These are phyloP conservation scores for Eutrema heterophyllum DNA, from an alignment of 345 rosid species.

Conservation along the genomic window DNA sequence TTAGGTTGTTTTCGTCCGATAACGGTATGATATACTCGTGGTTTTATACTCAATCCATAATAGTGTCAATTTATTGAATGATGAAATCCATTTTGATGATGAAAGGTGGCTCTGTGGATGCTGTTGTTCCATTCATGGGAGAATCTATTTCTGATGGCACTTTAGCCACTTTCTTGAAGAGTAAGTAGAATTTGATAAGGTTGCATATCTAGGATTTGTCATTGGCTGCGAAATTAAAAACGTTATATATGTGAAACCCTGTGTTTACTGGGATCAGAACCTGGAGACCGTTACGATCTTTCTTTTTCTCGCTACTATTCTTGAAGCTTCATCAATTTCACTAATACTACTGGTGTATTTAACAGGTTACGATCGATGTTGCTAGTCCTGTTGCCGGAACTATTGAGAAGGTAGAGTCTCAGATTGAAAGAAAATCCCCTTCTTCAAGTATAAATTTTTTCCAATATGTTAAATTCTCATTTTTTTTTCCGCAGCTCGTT, in stretches of 20 bases:
- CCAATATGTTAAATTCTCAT: neutral
- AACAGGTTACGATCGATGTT: conserved; percentile 68
- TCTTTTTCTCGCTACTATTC: neutral
- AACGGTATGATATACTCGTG: conserved; percentile 15
- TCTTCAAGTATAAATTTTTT: neutral
- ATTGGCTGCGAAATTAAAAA: neutral
- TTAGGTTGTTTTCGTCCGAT: conserved; percentile 30
- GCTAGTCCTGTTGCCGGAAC: conserved; percentile 65
- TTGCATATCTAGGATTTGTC: neutral
- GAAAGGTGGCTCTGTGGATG: conserved; percentile 58
- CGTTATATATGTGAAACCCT: neutral
- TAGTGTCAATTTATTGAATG: neutral
- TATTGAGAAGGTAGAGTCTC: conserved; percentile 44
- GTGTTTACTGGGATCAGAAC: conserved; percentile 44
- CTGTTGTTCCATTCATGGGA: conserved; percentile 84
- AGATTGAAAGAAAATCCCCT: neutral
- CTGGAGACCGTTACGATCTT: conserved; percentile 67
- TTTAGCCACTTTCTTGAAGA: conserved; percentile 58
- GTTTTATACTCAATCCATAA: neutral
- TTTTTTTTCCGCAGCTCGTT: conserved; percentile 34
- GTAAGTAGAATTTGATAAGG: conserved; percentile 38
- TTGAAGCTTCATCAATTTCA: neutral
- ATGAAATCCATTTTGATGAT: conserved; percentile 8
- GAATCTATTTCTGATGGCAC: conserved; percentile 91
- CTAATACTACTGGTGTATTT: neutral